Evolutionary conservation across 106 monocot genomes (phyloP), one percentile per base, ranked within the genome.

Genomic region (Dioscorea zingiberensis): DNA sequence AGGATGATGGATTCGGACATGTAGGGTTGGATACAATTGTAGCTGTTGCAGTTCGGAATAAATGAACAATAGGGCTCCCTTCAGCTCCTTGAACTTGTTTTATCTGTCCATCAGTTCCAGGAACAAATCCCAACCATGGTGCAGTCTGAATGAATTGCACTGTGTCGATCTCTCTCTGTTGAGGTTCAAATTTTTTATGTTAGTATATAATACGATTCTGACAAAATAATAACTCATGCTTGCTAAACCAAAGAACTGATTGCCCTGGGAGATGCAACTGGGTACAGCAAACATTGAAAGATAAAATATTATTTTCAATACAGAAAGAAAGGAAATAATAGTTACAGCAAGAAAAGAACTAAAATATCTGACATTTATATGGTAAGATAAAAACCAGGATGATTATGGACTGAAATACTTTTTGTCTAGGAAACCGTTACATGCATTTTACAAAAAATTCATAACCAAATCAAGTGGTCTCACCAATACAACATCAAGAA

Each of bases 401-500:
- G 38, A 38, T 38, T 38, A 38, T 46, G 30, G 22, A 54, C 28
- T 1, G 21, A 27, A n/a, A n/a, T n/a, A n/a, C n/a, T n/a, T n/a
- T n/a, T n/a, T n/a, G n/a, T n/a, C n/a, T n/a, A n/a, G n/a, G n/a
- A n/a, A n/a, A n/a, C n/a, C n/a, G n/a, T n/a, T n/a, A n/a, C n/a
- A n/a, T n/a, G n/a, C n/a, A n/a, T n/a, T n/a, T n/a, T n/a, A n/a
- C n/a, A n/a, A n/a, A 54, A 62, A 19, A 72, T 27, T 12, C 58
- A 44, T 2, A 46, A 45, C 14, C 27, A 27, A 6, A 6, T 38
- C 10, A 38, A n/a, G n/a, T n/a, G n/a, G n/a, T 38, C 78, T 65
- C 49, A 91, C 95, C 88, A 98, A 62, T 60, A 82, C 88, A 77
- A 88, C 80, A 55, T 98, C 97, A 56, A 98, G 86, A 69, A 98